Evolutionary conservation across 2,329 filamentous ascomycete genomes (phyloP).

Genomic region (Nectriaceae sp.): DNA sequence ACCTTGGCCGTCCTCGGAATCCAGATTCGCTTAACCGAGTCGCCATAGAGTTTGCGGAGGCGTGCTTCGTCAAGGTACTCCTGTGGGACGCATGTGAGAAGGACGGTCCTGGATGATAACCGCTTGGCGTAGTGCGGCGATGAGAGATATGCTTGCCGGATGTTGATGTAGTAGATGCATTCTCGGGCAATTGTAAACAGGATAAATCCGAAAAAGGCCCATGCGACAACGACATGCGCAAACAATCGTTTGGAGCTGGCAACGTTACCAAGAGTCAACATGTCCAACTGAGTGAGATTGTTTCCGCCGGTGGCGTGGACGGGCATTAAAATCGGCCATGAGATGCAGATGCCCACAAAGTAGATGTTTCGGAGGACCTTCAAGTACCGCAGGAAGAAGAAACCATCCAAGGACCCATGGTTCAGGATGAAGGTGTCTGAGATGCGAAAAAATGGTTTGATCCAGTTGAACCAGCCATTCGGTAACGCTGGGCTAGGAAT

Average conservation of each 20-base stretch:
- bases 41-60: constrained; percentile 78
- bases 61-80: constrained; percentile 76
- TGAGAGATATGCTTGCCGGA: constrained; percentile 89
- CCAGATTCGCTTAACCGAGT: constrained; percentile 82
- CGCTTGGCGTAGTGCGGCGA: constrained; percentile 82
- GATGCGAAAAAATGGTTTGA: constrained; percentile 65
- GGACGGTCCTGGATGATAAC: constrained; percentile 85
- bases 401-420: constrained; percentile 90
- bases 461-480: constrained; percentile 66
- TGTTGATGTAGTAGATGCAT: constrained; percentile 86
- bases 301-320: constrained; percentile 82
- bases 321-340: constrained; percentile 84
- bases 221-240: constrained; percentile 78
- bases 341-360: constrained; percentile 80
- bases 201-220: constrained; percentile 80
- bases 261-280: constrained; percentile 80
- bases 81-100: constrained; percentile 83
- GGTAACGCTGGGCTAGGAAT: constrained; percentile 62
- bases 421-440: constrained; percentile 81
- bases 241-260: constrained; percentile 64
- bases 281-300: constrained; percentile 66
- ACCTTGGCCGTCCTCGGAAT: constrained; percentile 76
- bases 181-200: constrained; percentile 88
- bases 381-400: constrained; percentile 78
- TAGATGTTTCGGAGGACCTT: constrained; percentile 76